Conservation (phyloP, 2,329 filamentous ascomycete species). For the Monilinia vaccinii-corymbosi region DNA sequence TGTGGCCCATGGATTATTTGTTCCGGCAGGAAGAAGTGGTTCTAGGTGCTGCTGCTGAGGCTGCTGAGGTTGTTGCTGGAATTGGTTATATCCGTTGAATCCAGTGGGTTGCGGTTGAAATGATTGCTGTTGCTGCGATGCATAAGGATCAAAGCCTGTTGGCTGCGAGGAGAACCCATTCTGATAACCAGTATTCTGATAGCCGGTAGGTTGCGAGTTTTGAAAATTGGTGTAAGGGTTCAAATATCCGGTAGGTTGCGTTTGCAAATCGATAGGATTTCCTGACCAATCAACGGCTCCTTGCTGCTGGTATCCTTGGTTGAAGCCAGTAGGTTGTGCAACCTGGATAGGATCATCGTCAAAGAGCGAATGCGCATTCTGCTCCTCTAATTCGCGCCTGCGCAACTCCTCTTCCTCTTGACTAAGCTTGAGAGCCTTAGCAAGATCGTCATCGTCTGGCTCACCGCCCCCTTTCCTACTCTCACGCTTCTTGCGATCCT, state of each 20-base stretch:
- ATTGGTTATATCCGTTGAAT: constrained; percentile 45
- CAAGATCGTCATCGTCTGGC: constrained; percentile 73
- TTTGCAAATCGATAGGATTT: constrained; percentile 79
- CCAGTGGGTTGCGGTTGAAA: constrained; percentile 51
- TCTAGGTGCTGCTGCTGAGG: constrained; percentile 44
- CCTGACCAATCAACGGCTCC: constrained; percentile 95
- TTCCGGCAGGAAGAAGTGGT: constrained; percentile 62
- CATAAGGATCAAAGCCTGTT: constrained; percentile 63
- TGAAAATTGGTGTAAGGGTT: constrained; percentile 47
- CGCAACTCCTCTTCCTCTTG: constrained; percentile 89
- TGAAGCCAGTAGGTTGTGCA: constrained; percentile 72
- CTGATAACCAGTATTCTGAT: constrained; percentile 54
- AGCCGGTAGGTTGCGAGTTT: constrained; percentile 47
- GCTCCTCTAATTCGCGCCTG: constrained; percentile 76
- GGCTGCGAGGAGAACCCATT: constrained; percentile 63
- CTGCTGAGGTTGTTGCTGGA: constrained; percentile 28
- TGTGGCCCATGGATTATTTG: constrained; percentile 88
- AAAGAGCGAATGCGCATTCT: constrained; percentile 79
- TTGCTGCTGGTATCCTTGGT: constrained; percentile 96
- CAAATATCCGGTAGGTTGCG: constrained; percentile 73
- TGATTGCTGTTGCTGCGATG: constrained; percentile 35
- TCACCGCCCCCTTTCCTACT: constrained; percentile 38
- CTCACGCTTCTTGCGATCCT: constrained; percentile 69
- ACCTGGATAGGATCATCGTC: constrained; percentile 59
- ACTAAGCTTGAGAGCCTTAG: constrained; percentile 90